Evolutionary conservation across 2,329 filamentous ascomycete species (phyloP).

Genomic region (Cercospora nicotianae): DNA sequence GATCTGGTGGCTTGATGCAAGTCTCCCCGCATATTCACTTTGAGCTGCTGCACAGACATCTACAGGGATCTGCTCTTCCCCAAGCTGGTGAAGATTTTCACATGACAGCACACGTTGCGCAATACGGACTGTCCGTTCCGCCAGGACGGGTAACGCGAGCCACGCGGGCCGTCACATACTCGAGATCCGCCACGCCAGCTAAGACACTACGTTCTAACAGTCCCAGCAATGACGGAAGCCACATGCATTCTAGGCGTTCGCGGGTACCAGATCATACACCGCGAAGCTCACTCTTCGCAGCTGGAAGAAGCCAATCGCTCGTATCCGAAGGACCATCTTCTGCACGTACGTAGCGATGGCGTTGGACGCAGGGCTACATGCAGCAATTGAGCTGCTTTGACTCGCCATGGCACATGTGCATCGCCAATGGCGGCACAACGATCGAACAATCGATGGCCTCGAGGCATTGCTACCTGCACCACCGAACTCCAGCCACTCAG

Average conservation of each 20-base stretch:
- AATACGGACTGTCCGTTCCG: neutral
- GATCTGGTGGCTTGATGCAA: constrained; percentile 12
- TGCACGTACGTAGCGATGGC: neutral
- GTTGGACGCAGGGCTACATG: neutral
- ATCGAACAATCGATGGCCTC: neutral
- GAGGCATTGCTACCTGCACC: constrained; percentile 2
- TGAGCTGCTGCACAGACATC: constrained; percentile 6
- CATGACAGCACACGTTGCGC: constrained; percentile 5
- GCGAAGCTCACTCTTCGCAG: constrained; percentile 4
- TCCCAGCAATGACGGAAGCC: neutral
- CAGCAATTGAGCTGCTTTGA: constrained; percentile 1
- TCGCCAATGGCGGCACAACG: neutral
- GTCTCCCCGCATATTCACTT: constrained; percentile 11
- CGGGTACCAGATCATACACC: neutral
- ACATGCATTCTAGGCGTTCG: neutral
- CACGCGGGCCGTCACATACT: constrained; percentile 1
- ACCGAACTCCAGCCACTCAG: constrained; percentile 10
- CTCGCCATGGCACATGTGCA: neutral
- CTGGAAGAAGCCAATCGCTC: neutral
- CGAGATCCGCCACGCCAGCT: neutral
- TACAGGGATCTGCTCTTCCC: constrained; percentile 10
- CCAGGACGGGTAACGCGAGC: constrained; percentile 2
- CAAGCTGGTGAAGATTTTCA: neutral
- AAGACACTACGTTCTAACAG: neutral
- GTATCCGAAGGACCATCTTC: neutral